These are phyloP conservation scores for Fomitopsis serialis DNA, from an alignment of 768 basidiomycete species.

Conservation along the genomic window DNA sequence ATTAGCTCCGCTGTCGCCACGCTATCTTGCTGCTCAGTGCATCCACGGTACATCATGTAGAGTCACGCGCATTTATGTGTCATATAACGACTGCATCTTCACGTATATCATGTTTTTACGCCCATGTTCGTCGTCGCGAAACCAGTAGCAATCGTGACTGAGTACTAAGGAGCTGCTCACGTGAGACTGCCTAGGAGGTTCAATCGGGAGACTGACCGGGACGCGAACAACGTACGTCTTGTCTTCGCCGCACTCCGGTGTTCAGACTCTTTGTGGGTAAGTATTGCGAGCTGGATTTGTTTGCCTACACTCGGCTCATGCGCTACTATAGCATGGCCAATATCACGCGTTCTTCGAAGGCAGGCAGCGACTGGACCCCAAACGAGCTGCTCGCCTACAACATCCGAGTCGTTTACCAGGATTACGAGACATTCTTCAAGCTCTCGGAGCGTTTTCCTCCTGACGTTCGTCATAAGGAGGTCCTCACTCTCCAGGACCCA, in stretches of 20 bases:
- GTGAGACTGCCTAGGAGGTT: too few relatives aligned
- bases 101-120: background rate
- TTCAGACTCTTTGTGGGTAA: too few relatives aligned
- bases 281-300: too few relatives aligned
- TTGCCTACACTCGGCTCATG: too few relatives aligned
- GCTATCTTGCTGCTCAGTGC: background rate
- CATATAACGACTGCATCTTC: background rate
- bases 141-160: too few relatives aligned
- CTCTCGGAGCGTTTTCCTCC: background rate
- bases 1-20: background rate
- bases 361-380: slow-evolving; percentile 5
- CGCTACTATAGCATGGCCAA: slow-evolving; percentile 1
- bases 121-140: background rate
- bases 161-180: too few relatives aligned
- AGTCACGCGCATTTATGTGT: background rate
- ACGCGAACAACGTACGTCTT: too few relatives aligned
- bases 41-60: background rate
- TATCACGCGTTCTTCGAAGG: slow-evolving; percentile 1
- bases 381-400: slow-evolving; percentile 6
- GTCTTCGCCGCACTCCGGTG: too few relatives aligned
- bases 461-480: slow-evolving; percentile 1
- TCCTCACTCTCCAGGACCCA: slow-evolving; percentile 3
- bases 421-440: slow-evolving; percentile 10
- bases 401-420: background rate
- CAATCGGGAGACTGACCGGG: too few relatives aligned